Percentiles rank a stretch among this genome's conserved stretches.
Conservation (phyloP, 2,329 filamentous ascomycete species). For the Myriosclerotinia scirpicola region DNA sequence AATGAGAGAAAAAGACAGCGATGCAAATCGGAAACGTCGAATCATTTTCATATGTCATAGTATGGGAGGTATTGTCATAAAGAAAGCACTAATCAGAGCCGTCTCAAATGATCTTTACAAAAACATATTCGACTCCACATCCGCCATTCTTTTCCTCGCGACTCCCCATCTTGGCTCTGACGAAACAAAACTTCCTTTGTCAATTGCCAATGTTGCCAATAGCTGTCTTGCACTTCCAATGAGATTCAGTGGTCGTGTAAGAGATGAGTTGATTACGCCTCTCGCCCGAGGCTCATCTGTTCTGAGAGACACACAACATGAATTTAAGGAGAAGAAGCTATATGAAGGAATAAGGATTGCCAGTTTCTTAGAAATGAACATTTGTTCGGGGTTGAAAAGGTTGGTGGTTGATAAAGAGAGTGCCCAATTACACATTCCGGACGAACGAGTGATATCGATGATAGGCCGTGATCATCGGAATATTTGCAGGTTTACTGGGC, state of each 20-base stretch:
- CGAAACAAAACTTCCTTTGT: conserved; percentile 17
- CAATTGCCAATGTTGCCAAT: conserved; percentile 12
- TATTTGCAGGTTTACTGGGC: conserved; percentile 27
- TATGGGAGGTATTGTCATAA: conserved; percentile 33
- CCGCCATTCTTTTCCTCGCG: conserved; percentile 43
- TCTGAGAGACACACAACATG: conserved; percentile 24
- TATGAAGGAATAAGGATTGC: background rate
- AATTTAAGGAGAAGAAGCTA: conserved; percentile 24
- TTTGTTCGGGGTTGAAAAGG: background rate
- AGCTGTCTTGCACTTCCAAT: background rate
- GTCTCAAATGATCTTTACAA: conserved; percentile 27
- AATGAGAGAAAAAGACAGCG: background rate
- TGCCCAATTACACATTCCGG: conserved; percentile 11
- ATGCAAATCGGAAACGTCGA: conserved; percentile 19
- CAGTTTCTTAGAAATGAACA: background rate
- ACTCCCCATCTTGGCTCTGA: conserved; percentile 44
- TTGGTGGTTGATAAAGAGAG: conserved; percentile 25
- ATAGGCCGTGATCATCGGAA: conserved; percentile 26
- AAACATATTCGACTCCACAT: conserved; percentile 33
- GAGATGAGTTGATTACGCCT: conserved; percentile 25
- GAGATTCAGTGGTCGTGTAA: background rate
- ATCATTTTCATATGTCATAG: conserved; percentile 34
- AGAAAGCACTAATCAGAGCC: conserved; percentile 28
- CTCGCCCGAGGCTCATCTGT: conserved; percentile 24
- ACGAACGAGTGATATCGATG: conserved; percentile 22